Base-by-base conservation (phyloP, 345 rosid species). In the Abelmoschus esculentus region DNA sequence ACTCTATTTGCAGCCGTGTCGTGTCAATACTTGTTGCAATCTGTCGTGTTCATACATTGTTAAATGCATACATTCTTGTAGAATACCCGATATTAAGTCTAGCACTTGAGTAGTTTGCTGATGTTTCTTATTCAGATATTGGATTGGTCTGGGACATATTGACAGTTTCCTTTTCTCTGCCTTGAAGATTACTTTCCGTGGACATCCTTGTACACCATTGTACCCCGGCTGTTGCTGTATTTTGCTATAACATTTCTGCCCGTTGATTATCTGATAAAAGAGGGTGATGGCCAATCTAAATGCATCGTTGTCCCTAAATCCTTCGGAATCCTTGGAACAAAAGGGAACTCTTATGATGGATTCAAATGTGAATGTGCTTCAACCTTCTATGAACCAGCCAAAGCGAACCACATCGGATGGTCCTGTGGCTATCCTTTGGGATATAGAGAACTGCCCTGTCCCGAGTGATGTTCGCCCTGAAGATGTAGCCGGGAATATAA, bases 381-480 rank as follows among this genome's bases (percentile, higher is more conserved):
- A 76, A 55, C 70, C 84, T 62, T 31, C 75, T 32, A 3, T 19
- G 56, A 74, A 15, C 72, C 81, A 67, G 73, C 88, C 73, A 64
- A 81, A 52, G 31, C 76, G 77, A 42, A 61, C 17, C 66, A 73
- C 81, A 53, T 71, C 75, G 2, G 86, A 87, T 62, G 91, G 96
- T 79, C 91, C 98, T 6, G 81, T 86, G 8, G 96, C 93, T 7
- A 86, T 96, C 70, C 92, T 96, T 18, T 92, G 99, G 99, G 99
- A 96, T 77, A 96, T 92, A 22, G 97, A 96, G 77, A 96, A 96
- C 69, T 92, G 98, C 71, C 92, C 87, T 49, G 90, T 96, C 8
- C 99, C 98, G 8, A 87, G 88, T 67, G 99, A 86, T 77, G 92
- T 90, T 7, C 91, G 96, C 64, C 88, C 98, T 3, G 98, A 96